Percentiles rank a stretch among this genome's conserved stretches.
phyloP scores from a whole-genome alignment of 805 yeast species.

The Candida montana region DNA sequence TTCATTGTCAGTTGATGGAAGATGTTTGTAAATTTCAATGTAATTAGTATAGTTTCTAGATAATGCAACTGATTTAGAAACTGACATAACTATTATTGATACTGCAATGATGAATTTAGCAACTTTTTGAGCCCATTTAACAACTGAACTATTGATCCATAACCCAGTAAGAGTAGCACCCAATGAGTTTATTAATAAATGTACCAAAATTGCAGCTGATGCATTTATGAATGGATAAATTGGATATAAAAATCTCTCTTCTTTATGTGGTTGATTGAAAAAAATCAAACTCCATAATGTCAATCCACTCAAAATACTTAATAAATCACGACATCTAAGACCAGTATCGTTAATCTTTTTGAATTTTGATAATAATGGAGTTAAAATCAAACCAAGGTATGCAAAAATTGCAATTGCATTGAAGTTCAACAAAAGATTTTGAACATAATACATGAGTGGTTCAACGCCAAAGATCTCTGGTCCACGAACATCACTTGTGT shows the following conservation, averaged over 20 bases:
- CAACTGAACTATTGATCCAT: not conserved
- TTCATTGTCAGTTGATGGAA: conserved; percentile 23
- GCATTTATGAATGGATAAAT: conserved; percentile 65
- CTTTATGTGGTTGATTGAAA: conserved; percentile 80
- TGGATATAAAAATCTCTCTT: conserved; percentile 87
- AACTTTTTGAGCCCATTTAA: not conserved
- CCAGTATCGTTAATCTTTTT: conserved; percentile 12
- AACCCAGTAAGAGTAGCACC: not conserved
- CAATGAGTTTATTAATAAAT: conserved; percentile 13
- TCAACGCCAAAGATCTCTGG: conserved; percentile 91
- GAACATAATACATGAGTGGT: conserved; percentile 64
- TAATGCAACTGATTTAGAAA: conserved; percentile 55
- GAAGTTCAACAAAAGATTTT: conserved; percentile 71
- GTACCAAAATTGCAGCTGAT: conserved; percentile 51
- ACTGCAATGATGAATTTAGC: conserved; percentile 1
- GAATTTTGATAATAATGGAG: conserved; percentile 19
- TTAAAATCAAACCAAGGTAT: conserved; percentile 31
- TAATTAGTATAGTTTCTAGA: conserved; percentile 47
- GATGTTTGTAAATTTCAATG: conserved; percentile 39
- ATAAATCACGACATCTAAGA: conserved; percentile 1
- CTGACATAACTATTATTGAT: conserved; percentile 27
- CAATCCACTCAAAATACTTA: conserved; percentile 43
- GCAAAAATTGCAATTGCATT: conserved; percentile 46
- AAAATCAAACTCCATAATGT: conserved; percentile 65
- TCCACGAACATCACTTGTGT: conserved; percentile 61